phyloP scores from a whole-genome alignment of 352 stramenopile genomes.

The Ophiocytium majus region DNA sequence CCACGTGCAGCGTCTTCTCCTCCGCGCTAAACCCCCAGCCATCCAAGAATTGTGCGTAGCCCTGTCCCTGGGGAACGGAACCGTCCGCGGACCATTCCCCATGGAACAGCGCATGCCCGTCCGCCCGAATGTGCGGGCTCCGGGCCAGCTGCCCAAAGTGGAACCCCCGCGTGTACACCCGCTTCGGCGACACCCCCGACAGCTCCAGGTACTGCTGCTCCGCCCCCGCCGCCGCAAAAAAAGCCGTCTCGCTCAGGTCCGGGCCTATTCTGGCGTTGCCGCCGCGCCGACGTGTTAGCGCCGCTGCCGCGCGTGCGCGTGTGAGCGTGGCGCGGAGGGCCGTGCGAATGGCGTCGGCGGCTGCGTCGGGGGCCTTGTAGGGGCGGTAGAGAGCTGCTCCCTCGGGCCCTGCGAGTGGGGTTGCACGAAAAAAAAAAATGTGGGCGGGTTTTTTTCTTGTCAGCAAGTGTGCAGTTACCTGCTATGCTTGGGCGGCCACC shows the following conservation, averaged over 20 bases:
- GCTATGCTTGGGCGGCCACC: too few species aligned
- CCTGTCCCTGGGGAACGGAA: conserved; percentile 48
- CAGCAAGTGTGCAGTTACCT: too few species aligned
- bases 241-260: too few species aligned
- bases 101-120: conserved; percentile 36
- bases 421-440: too few species aligned
- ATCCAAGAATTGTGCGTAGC: conserved; percentile 58
- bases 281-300: not conserved
- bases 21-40: conserved; percentile 56
- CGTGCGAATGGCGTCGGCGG: not conserved
- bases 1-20: conserved; percentile 57
- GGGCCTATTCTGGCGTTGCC: too few species aligned
- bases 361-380: not conserved
- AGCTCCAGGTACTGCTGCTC: not conserved
- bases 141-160: conserved; percentile 30
- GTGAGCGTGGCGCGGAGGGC: not conserved
- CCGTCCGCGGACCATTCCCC: conserved; percentile 24
- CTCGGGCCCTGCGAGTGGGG: too few species aligned
- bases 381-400: not conserved
- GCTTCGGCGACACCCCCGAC: not conserved
- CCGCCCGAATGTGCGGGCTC: conserved; percentile 39
- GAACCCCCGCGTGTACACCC: conserved; percentile 30
- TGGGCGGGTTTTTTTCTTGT: too few species aligned
- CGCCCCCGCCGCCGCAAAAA: too few species aligned
- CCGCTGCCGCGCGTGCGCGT: not conserved